Evolutionary conservation across 495 filamentous ascomycete species (phyloP), one percentile per base, ranked within the genome.

Genomic region (Talaromyces proteolyticus): DNA sequence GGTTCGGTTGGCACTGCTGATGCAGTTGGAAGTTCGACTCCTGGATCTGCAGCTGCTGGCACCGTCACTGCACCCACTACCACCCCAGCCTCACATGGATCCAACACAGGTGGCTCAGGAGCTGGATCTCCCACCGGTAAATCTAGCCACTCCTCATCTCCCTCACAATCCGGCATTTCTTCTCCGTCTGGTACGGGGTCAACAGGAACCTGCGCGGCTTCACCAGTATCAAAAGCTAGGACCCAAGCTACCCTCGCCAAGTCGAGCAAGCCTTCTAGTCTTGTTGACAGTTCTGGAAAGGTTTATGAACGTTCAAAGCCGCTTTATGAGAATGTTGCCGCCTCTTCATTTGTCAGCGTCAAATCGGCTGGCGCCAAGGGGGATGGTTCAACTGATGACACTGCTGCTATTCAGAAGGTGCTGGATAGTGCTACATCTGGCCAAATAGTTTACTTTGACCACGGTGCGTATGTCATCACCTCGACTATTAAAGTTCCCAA

Each of bases 391-490:
- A 77, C 79, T 1, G 80, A 85, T 47, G 80, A 84, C 43, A 79
- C 79, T 8, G 67, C 60, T 5, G 80, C 73, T 24, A 70, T 98
- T 58, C 90, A 98, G 61, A 72, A 75, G 17, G 72, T 86, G 26
- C 75, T 91, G 37, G 75, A 92, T 62, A 78, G 70, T 49, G 82
- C 71, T 14, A 68, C 67, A 14, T 53, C 69, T 6, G 72, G 72
- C 48, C 82, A 91, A 42, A 69, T 96, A 45, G 78, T 96, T 49
- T 97, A 88, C 76, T 94, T 98, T 61, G 88, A 94, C 64, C 57
- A 75, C 53, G 17, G 63, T 68, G 80, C 88, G 60, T 98, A 96
- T 67, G 67, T 95, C 17, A 74, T 98, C 59, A 87, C 87, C 41
- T 77, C 83, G 47, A 96, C 92, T 2, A 69, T 98, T 65, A 82